Evolutionary conservation across 768 basidiomycete species (phyloP).

Genomic region (Russula dissimulans): DNA sequence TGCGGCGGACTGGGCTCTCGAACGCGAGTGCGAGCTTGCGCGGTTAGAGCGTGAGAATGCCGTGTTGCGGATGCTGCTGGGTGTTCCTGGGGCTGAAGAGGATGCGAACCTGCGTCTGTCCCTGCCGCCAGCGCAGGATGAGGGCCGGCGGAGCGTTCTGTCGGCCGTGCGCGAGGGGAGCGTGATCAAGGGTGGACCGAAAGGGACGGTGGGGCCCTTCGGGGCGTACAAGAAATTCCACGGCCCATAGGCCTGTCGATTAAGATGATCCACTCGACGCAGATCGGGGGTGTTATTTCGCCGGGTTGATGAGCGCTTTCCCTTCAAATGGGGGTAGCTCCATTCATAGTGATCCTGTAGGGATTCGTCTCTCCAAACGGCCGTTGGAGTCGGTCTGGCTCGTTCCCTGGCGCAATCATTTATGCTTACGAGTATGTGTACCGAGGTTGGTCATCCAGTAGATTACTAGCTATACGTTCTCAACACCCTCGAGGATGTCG

Average conservation of each 20-base stretch:
- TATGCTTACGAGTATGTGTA: not conserved
- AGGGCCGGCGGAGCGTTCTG: constrained; percentile 19
- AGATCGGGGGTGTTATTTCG: not conserved
- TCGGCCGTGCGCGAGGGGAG: constrained; percentile 5
- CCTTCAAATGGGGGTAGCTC: not conserved
- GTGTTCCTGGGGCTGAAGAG: constrained; percentile 30
- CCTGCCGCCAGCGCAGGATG: constrained; percentile 4
- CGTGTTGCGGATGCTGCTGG: constrained; percentile 64
- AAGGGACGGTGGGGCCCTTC: constrained; percentile 20
- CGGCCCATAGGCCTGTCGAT: not conserved
- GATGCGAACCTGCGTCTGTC: not conserved
- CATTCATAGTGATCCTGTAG: not conserved
- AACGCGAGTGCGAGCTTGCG: constrained; percentile 84
- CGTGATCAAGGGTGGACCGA: constrained; percentile 17
- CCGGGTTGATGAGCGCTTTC: not conserved
- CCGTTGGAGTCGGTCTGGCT: not conserved
- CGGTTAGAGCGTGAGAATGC: constrained; percentile 84
- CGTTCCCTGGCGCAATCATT: not conserved
- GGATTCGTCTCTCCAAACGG: not conserved
- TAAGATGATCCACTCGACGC: not conserved
- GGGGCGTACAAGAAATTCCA: constrained; percentile 19
- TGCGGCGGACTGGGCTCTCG: constrained; percentile 66
- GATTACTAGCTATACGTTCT: no score
- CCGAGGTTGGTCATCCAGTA: not conserved
- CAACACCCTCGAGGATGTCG: not conserved